Evolutionary conservation across 257 asterid genomes (phyloP).

Genomic region (Gynochthodes officinalis): DNA sequence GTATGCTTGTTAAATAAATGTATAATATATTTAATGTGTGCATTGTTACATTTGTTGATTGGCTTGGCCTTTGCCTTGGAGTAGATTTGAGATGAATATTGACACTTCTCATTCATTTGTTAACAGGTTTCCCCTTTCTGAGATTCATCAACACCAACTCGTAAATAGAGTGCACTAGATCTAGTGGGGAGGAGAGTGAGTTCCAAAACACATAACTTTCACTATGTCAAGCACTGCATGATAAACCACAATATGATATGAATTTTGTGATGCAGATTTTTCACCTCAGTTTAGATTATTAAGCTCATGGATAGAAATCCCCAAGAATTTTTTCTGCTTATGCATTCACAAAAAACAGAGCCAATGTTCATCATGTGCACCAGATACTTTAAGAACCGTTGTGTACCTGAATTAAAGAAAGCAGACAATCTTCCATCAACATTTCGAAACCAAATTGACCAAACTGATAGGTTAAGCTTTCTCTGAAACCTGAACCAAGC

Average conservation of each 20-base stretch:
- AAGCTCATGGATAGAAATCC: too few relatives aligned
- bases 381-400: conserved; percentile 63
- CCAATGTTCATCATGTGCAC: conserved; percentile 83
- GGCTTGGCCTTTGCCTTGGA: too few relatives aligned
- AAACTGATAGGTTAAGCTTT: neutral
- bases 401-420: conserved; percentile 46
- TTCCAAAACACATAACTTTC: neutral
- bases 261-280: neutral
- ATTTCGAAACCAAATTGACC: neutral
- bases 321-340: conserved; percentile 78
- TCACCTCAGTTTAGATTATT: conserved; percentile 58
- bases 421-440: neutral
- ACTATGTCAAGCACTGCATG: neutral
- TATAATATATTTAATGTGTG: too few relatives aligned
- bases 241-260: neutral
- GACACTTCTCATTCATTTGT: too few relatives aligned
- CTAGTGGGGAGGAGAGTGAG: neutral
- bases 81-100: too few relatives aligned
- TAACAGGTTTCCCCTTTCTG: conserved; percentile 46
- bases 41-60: too few relatives aligned
- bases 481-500: conserved; percentile 41
- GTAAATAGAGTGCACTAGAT: conserved; percentile 12
- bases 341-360: conserved; percentile 62
- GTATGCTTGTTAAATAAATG: too few relatives aligned
- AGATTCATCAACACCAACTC: conserved; percentile 2